Conservation (phyloP, 768 basidiomycete genomes). For the Collybiopsis confluens region DNA sequence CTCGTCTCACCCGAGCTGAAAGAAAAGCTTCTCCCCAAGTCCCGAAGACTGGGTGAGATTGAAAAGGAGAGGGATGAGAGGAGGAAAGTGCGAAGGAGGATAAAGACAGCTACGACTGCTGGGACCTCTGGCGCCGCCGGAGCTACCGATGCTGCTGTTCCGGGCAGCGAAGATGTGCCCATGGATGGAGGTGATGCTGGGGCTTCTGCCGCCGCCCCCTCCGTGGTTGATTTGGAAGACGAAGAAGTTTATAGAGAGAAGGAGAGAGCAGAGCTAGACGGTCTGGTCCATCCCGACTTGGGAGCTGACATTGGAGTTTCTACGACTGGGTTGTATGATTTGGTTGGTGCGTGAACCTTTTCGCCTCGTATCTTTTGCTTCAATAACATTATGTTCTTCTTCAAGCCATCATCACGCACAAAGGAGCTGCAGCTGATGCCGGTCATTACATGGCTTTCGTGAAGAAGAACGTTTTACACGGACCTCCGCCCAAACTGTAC, state of each 20-base stretch:
- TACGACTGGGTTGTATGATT: slow-evolving; percentile 81
- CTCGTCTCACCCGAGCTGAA: slow-evolving; percentile 78
- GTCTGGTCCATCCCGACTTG: slow-evolving; percentile 57
- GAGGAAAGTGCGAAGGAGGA: slow-evolving; percentile 73
- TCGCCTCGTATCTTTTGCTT: not conserved
- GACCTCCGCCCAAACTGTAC: slow-evolving; percentile 21
- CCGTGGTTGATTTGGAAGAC: slow-evolving; percentile 49
- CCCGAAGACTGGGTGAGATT: slow-evolving; percentile 68
- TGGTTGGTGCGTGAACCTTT: slow-evolving; percentile 62
- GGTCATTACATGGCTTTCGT: slow-evolving; percentile 96
- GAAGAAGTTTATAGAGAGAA: slow-evolving; percentile 59
- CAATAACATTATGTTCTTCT: not conserved
- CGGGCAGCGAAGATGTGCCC: slow-evolving; percentile 16
- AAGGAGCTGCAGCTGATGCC: slow-evolving; percentile 90
- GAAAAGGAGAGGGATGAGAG: slow-evolving; percentile 84
- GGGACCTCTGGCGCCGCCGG: slow-evolving; percentile 15
- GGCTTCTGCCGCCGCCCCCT: slow-evolving; percentile 16
- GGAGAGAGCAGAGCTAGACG: slow-evolving; percentile 64
- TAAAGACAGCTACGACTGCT: slow-evolving; percentile 41
- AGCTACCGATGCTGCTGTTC: slow-evolving; percentile 14
- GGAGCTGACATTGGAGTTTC: slow-evolving; percentile 71
- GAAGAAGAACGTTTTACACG: slow-evolving; percentile 70
- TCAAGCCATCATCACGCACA: slow-evolving; percentile 91
- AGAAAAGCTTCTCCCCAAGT: slow-evolving; percentile 64
- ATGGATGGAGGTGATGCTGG: slow-evolving; percentile 30